Evolutionary conservation across 2,329 filamentous ascomycete species (phyloP), one percentile per base, ranked within the genome.

Genomic region (Phialophora verrucosa): DNA sequence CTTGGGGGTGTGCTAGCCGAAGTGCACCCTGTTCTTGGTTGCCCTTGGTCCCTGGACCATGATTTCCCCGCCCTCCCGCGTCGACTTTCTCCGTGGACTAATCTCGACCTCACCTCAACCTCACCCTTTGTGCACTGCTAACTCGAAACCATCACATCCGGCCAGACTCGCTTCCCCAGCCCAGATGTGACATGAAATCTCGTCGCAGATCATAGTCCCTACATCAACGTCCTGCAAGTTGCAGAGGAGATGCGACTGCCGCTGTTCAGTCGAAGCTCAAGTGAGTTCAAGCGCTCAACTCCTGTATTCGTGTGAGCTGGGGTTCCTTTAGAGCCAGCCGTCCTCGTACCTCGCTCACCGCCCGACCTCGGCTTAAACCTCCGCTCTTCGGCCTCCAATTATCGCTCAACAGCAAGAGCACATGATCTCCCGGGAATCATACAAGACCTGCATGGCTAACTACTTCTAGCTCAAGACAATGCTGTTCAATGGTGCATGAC

Each of bases 81-180:
- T 66, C 57, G 62, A 55, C 70, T 70, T 71, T 72, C 70, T 72
- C 70, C 70, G 67, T 67, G 70, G 70, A 71, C 57, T 29, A 23
- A 32, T 5, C 20, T 35, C 25, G 20, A 35, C 35, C 44, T 25
- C 31, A 25, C 29, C 10, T 53, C 58, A 38, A 55, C 53, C 8
- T 35, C 53, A 55, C 53, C 29, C 29, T 35, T n/a, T n/a, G 38
- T 17, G 38, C 27, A 55, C 51, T n/a, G 7, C 2, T 29, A 27
- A 11, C 23, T 51, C 20, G 25, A 50, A 50, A 20, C 20, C 20
- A 17, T 51, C 20, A 51, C 49, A 12, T 51, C 49, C 14, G 49
- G 25, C 20, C 20, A 51, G 49, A 23, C 49, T 25, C 20, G 49
- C 49, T 27, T 51, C 27, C 5, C 38, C 38, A 7, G 14, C 38